Base-by-base conservation (phyloP, 148 eudicot species). In the Suaeda aralocaspica region DNA sequence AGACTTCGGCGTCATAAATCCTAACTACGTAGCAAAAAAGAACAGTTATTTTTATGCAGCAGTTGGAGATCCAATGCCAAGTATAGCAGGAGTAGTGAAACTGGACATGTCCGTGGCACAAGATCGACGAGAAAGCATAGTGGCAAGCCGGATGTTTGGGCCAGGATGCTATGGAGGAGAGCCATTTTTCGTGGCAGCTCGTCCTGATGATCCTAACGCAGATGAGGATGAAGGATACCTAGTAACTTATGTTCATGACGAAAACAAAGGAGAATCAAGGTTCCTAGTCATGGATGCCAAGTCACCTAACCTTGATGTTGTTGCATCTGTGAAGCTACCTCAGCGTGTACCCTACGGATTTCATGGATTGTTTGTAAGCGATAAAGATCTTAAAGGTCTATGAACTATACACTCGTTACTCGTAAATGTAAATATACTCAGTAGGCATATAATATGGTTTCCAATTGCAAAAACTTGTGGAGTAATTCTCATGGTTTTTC, bases 221-320 rank as follows among this genome's bases (percentile, higher is more conserved):
- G 89, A 84, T 2, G 94, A 89, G 73, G 94, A 89, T 45, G 89
- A 89, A 25, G 94, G 94, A 0, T 86, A 84, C 48, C 29, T 89
- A 9, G 68, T 89, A 24, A 59, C 81, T 0, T 89, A 84, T 26
- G 82, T 86, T 9, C 90, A 89, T 42, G 50, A 73, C 33, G 81
- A 78, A 46, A 62, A 33, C 31, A 53, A 45, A 7, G 81, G 77
- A n/a, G 86, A 83, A 58, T 84, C 95, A 8, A 82, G 21, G 44
- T 89, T 89, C 62, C 3, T 89, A 50, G 89, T 89, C 28, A 89
- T 86, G 95, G 89, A 86, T 63, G 86, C 89, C 0, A 84, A 83
- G 74, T 80, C 91, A 0, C 87, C 86, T 0, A 26, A 31, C 19
- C 87, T 89, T 30, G 89, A 86, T 8, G 73, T 84, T 66, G 82